These are phyloP conservation scores for Vaccinium myrtillus DNA, from an alignment of 148 eudicot species.

Conservation along the genomic window DNA sequence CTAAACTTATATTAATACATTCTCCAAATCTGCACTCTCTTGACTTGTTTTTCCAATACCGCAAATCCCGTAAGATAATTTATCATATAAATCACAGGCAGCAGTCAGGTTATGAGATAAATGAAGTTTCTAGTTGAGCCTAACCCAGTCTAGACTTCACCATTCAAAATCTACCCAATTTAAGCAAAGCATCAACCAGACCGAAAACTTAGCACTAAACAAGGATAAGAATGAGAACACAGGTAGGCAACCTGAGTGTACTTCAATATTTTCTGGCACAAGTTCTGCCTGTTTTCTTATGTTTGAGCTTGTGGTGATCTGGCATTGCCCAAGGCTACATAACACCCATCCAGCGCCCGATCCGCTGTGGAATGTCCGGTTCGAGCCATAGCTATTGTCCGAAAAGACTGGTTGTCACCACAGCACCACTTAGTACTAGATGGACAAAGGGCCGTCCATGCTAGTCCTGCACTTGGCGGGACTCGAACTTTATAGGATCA, in stretches of 20 bases:
- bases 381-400: too few species aligned
- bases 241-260: neutral
- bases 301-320: neutral
- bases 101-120: neutral
- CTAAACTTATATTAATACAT: neutral
- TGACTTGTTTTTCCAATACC: neutral
- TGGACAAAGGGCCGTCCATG: too few species aligned
- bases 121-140: neutral
- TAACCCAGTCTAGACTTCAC: constrained; percentile 1
- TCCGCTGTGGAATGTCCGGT: too few species aligned
- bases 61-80: neutral
- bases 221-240: neutral
- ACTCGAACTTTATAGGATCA: too few species aligned
- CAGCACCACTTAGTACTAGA: too few species aligned
- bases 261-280: neutral
- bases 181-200: neutral
- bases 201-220: neutral
- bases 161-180: neutral
- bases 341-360: neutral
- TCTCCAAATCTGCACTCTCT: neutral
- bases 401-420: too few species aligned
- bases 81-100: neutral
- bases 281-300: neutral
- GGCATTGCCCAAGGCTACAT: neutral
- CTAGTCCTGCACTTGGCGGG: too few species aligned